phyloP scores from a whole-genome alignment of 164 flowering plant species.

The Macadamia tetraphylla region DNA sequence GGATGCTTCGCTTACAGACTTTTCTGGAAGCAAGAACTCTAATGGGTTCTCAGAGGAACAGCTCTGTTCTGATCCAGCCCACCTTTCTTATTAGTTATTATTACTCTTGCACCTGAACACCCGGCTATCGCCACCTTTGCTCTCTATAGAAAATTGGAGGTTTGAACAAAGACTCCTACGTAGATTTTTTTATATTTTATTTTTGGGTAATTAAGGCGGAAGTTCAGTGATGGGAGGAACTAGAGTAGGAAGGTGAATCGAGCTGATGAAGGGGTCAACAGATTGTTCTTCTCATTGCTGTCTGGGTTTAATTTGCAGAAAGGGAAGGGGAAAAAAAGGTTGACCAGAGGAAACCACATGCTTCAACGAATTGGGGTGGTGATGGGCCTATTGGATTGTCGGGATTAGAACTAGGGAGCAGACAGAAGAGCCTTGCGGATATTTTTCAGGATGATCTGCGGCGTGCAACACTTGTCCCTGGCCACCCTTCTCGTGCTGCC shows the following conservation, averaged over 20 bases:
- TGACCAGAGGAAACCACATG: constrained; percentile 20
- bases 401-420: constrained; percentile 57
- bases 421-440: constrained; percentile 68
- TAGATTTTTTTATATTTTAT: no score
- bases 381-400: constrained; percentile 67
- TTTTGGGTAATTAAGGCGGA: constrained; percentile 18
- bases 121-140: constrained; percentile 63
- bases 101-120: constrained; percentile 64
- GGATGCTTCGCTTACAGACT: constrained; percentile 29
- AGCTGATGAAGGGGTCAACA: constrained; percentile 21
- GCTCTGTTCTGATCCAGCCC: constrained; percentile 71
- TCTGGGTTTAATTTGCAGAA: constrained; percentile 36
- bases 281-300: constrained; percentile 45
- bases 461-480: constrained; percentile 31
- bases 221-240: constrained; percentile 39
- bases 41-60: constrained; percentile 57
- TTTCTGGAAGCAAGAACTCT: constrained; percentile 29
- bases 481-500: constrained; percentile 61
- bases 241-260: constrained; percentile 45
- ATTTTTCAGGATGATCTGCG: constrained; percentile 67
- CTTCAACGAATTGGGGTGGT: constrained; percentile 57
- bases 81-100: constrained; percentile 36
- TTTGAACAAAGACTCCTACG: constrained; percentile 40
- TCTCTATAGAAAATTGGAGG: constrained; percentile 67
- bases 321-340: constrained; percentile 23